These are phyloP conservation scores for Nymphaea colorata DNA, from an alignment of 164 flowering plant species.

Conservation along the genomic window DNA sequence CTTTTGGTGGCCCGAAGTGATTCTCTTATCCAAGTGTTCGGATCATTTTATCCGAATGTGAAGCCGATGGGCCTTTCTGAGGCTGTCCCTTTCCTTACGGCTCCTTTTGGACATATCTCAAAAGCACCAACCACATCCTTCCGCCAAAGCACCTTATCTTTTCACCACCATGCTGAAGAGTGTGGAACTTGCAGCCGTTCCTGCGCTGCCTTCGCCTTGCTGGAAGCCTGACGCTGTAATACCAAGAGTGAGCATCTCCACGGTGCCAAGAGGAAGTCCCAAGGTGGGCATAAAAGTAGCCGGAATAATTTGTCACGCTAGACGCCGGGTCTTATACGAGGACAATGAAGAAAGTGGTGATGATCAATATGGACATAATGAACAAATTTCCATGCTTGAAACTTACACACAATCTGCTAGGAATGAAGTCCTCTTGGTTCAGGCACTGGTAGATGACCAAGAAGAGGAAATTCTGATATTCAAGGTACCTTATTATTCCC, in stretches of 20 bases:
- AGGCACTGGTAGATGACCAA: conserved; percentile 43
- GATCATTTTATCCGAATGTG: too few relatives aligned
- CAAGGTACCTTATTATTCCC: conserved; percentile 32
- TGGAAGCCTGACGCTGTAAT: not conserved
- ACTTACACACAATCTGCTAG: conserved; percentile 34
- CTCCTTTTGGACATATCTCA: not conserved
- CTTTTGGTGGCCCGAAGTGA: too few relatives aligned
- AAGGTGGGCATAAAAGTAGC: not conserved
- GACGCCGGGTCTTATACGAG: conserved; percentile 35
- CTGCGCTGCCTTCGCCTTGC: not conserved
- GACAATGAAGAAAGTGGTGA: conserved; percentile 27
- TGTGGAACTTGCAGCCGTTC: not conserved
- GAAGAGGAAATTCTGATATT: conserved; percentile 59
- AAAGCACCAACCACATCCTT: not conserved
- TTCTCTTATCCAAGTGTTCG: too few relatives aligned
- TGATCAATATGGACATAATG: conserved; percentile 38
- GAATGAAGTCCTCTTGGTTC: conserved; percentile 59
- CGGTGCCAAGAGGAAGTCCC: not conserved
- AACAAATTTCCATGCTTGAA: conserved; percentile 52
- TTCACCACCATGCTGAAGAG: not conserved
- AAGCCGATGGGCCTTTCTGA: not conserved
- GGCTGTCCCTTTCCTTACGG: not conserved
- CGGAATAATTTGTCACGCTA: not conserved
- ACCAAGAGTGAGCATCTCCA: not conserved
- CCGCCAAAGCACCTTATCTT: not conserved